Evolutionary conservation across 164 flowering plant species (phyloP), one percentile per base, ranked within the genome.

Genomic region (Tetracentron sinense): DNA sequence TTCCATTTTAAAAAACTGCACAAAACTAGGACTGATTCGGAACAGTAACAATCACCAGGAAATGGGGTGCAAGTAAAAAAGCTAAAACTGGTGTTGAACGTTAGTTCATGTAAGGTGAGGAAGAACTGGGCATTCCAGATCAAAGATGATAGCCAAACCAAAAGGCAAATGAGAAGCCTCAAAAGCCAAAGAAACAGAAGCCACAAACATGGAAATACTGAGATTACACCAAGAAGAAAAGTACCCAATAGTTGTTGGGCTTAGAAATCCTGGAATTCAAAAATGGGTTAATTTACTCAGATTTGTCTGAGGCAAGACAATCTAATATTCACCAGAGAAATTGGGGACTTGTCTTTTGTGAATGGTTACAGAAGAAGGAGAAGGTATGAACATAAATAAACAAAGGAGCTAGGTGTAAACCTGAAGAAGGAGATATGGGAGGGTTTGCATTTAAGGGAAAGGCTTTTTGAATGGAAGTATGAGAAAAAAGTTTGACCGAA

Each of bases 401-500:
- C 17, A 19, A 27, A 51, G 54, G 7, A 22, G 53, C 3, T 19
- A 38, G 8, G 4, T 38, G 8, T 38, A 10, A 38, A 38, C 44
- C 44, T 49, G 51, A 44, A 14, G 50, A 58, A 55, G 22, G 67
- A 61, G 23, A 64, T 52, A 25, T 62, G 52, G n/a, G 15, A 25
- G 23, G 46, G 6, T 14, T n/a, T 53, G 46, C 11, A 35, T 63
- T 53, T 46, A 65, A 52, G 71, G 61, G 38, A 28, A 16, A 0
- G 30, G 16, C 25, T 49, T 42, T 61, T 52, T 65, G 48, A 53
- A 58, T 8, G 44, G 30, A 15, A 56, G 38, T 12, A 12, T 22
- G 35, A 53, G 28, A 35, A 23, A n/a, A 51, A 68, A 63, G 68
- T 73, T 75, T 77, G 81, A 75, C 79, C 8, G 10, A 52, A 47